Evolutionary conservation across 2,329 filamentous ascomycete species (phyloP), one percentile per base, ranked within the genome.

Genomic region (Bipolaris cookei): DNA sequence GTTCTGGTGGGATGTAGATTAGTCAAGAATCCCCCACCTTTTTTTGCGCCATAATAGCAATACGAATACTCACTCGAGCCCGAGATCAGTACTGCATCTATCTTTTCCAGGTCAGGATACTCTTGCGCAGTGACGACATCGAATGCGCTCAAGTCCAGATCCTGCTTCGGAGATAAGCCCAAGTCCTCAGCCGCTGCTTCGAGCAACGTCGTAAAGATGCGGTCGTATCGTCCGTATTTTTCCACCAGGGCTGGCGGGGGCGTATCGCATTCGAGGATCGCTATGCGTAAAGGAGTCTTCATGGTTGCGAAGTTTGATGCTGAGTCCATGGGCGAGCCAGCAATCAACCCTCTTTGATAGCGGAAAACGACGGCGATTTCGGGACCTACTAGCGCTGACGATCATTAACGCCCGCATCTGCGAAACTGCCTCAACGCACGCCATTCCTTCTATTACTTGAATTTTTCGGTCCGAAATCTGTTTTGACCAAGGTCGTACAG

Each of bases 191-290:
- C 83, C 5, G 81, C 81, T n/a, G 78, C 78, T 54, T 81, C 73
- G 5, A 86, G 79, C 38, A 82, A 77, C 16, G 78, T 78, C 58
- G 80, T 78, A 66, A 88, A 81, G 41, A 83, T 84, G 61, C 86
- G 88, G 60, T 87, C 86, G 78, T 97, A 97, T 58, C 83, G 83
- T 49, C 86, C 85, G 76, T 90, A 92, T 68, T 86, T 86, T 53
- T 82, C 82, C 52, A 84, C 79, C 35, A 89, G 85, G 41, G 83
- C 77, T 1, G 86, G 84, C 47, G 90, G 81, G 1, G 92, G 92
- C 1, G 86, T 90, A 78, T 97, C 94, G 80, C 90, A 89, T 82
- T 97, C 91, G 65, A 98, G 87, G 66, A 98, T 84, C 44, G 93
- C 92, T 77, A 97, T 89, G 54, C 90, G 89, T 65, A 94, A 79